Evolutionary conservation across 495 filamentous ascomycete species (phyloP), one percentile per base, ranked within the genome.

Genomic region (Aspergillus campestris): DNA sequence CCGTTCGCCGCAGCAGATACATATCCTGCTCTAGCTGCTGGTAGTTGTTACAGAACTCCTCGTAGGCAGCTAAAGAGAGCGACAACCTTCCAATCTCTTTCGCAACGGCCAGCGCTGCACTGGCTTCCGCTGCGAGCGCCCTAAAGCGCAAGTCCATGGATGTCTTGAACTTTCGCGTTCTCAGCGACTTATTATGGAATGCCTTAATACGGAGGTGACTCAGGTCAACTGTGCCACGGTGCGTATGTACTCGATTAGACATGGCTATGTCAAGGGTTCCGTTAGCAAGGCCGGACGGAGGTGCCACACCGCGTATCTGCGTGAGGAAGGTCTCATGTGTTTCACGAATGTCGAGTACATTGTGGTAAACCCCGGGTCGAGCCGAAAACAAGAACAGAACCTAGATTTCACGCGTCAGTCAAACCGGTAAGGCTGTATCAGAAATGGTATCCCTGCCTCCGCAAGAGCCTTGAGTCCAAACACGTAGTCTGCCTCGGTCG

Each of bases 401-500:
- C 68, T 72, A 38, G 11, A 33, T 31, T 3, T 0, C 7, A 30
- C 11, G 4, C 29, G 24, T 29, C n/a, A 37, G 33, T 48, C 18
- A 43, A 48, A 13, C 8, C 12, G n/a, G 24, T 10, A 3, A 24
- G 24, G 8, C 31, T 29, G 30, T 3, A 8, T 3, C 37, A 10
- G n/a, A 31, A 1, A 14, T 13, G 15, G 12, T 24, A 10, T 29
- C 67, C 75, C 55, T 68, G 94, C 92, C 59, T 90, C 87, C 53
- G 84, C 79, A 45, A 98, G 70, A 40, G 90, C 84, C 54, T 86
- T 87, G 42, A 97, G 62, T 49, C 94, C 91, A 12, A 78, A 79
- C 44, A 96, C 78, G 65, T 97, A 97, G 52, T 86, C 82, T 56
- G 90, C 84, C 62, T 97, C 92, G 0, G 89, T 91, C 35, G 62